Evolutionary conservation across 2,329 filamentous ascomycete species (phyloP).

Genomic region (Pseudogymnoascus sp.): DNA sequence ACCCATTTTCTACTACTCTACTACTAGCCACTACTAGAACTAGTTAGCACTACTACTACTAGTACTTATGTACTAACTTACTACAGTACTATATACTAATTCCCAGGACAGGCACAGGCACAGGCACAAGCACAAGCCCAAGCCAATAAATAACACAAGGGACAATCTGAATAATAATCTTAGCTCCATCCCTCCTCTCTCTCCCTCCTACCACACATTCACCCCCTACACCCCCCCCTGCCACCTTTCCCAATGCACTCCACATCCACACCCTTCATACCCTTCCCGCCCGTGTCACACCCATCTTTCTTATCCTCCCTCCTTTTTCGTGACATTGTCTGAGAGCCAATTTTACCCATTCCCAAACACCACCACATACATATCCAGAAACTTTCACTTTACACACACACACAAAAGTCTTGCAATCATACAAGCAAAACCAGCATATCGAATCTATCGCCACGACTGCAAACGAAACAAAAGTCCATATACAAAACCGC

Average conservation of each 20-base stretch:
- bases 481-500: background rate
- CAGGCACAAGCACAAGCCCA: constrained; percentile 23
- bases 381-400: background rate
- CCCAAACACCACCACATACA: background rate
- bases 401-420: background rate
- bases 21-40: no score
- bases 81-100: background rate
- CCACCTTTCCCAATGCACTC: constrained; percentile 10
- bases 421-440: background rate
- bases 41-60: background rate
- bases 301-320: constrained; percentile 2
- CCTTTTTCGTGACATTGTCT: background rate
- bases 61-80: background rate
- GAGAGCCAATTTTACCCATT: background rate
- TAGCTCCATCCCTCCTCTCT: constrained; percentile 1
- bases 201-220: no score
- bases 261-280: constrained; percentile 8
- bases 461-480: background rate
- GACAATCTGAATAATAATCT: constrained; percentile 10
- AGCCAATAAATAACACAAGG: background rate
- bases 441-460: background rate
- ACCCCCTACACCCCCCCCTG: background rate
- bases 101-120: background rate
- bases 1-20: background rate
- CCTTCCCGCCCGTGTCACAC: background rate